Evolutionary conservation across 2,329 filamentous ascomycete species (phyloP).

Genomic region (Aspergillus niger): DNA sequence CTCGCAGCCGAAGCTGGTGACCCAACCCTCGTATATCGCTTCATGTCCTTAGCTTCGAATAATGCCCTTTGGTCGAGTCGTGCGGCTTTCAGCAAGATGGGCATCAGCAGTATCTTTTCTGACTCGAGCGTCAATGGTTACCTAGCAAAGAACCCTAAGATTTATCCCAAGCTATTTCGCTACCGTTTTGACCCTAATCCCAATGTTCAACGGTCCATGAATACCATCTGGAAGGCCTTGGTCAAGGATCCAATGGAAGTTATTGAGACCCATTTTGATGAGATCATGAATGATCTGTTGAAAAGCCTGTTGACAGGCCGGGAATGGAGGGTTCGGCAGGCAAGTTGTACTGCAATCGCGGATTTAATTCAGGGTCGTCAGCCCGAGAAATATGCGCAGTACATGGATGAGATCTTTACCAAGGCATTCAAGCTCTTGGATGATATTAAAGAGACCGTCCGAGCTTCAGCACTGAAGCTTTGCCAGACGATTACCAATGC

Average conservation of each 20-base stretch:
- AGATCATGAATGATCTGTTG: slow-evolving; percentile 84
- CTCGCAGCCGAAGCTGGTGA: slow-evolving; percentile 96
- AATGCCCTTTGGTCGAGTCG: slow-evolving; percentile 97
- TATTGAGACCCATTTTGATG: slow-evolving; percentile 79
- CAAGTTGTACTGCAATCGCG: slow-evolving; percentile 84
- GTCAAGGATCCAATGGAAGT: slow-evolving; percentile 81
- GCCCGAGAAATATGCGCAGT: slow-evolving; percentile 75
- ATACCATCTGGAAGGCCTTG: slow-evolving; percentile 95
- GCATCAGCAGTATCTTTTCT: slow-evolving; percentile 86
- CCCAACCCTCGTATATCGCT: slow-evolving; percentile 93
- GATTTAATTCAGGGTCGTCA: slow-evolving; percentile 83
- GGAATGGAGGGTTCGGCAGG: slow-evolving; percentile 92
- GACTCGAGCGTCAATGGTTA: slow-evolving; percentile 72
- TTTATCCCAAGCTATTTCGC: slow-evolving; percentile 91
- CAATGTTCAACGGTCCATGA: slow-evolving; percentile 93
- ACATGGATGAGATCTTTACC: slow-evolving; percentile 82
- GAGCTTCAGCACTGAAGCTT: slow-evolving; percentile 75
- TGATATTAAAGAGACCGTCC: slow-evolving; percentile 91
- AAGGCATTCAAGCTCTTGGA: slow-evolving; percentile 88
- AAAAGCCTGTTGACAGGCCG: slow-evolving; percentile 76
- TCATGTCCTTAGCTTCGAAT: slow-evolving; percentile 96
- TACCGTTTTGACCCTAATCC: slow-evolving; percentile 94
- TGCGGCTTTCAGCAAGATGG: slow-evolving; percentile 92
- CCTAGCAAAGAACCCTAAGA: slow-evolving; percentile 79
- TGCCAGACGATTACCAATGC: slow-evolving; percentile 83